Base-by-base conservation (phyloP, 345 rosid species). In the thale cress (Arabidopsis thaliana) region DNA sequence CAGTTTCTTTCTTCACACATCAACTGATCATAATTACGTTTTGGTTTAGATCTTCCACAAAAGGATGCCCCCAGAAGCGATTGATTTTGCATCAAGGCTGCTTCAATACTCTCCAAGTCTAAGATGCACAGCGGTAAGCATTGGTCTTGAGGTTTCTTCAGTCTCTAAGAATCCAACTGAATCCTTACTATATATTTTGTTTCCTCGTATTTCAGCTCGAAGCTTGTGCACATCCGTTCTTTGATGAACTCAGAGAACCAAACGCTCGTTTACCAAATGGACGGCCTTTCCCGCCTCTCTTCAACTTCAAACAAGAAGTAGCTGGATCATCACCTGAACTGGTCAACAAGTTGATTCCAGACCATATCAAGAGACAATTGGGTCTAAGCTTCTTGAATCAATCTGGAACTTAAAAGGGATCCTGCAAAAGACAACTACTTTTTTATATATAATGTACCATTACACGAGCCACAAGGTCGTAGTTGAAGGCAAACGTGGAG, bases 101-200 rank as follows among this genome's bases (percentile, higher is more conserved):
- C 84, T 92, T 65, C 97, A 92, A 65, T 92, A 92, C 84, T 92
- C 97, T 50, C 97, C 97, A 48, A 87, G 92, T 77, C 87, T 88
- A 25, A 85, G 97, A 59, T 92, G 97, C 84, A 79, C 93, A 9
- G 93, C 95, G 48, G 97, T 91, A 68, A 87, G 93, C 5, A 2
- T 69, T 63, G 8, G 4, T 83, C 62, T 11, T 40, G 4, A 12
- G 13, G 4, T 12, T 1, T 65, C 49, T 51, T 16, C 6, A 0
- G 0, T 44, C 33, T 32, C 30, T 1, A 16, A 37, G 13, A 12
- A 28, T 36, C 1, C 7, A 42, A 52, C 7, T 2, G 25, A 61
- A 62, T 62, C 42, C 66, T 58, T 22, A 58, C 20, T 37, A 20
- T 11, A 45, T 59, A 11, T 67, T 32, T 45, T 2, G 28, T 16